Evolutionary conservation across 2,329 filamentous ascomycete species (phyloP).

Genomic region (Penicillium sp.): DNA sequence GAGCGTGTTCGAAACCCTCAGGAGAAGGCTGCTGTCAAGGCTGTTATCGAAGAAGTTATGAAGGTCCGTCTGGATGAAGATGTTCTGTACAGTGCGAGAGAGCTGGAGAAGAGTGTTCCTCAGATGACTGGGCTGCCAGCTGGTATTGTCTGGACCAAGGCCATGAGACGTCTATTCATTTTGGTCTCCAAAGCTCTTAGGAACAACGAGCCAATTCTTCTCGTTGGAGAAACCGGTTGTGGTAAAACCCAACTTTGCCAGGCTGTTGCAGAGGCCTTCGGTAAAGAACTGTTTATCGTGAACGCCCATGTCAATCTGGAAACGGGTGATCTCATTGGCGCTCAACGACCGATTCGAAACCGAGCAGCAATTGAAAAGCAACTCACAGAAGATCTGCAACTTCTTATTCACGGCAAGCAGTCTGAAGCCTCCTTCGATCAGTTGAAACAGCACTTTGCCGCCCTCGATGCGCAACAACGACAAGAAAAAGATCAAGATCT

Average conservation of each 20-base stretch:
- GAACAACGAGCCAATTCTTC: slow-evolving; percentile 87
- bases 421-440: slow-evolving; percentile 47
- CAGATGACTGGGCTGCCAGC: slow-evolving; percentile 34
- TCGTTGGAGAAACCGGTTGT: slow-evolving; percentile 95
- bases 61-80: slow-evolving; percentile 74
- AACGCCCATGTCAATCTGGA: slow-evolving; percentile 99
- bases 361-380: slow-evolving; percentile 65
- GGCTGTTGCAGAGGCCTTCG: slow-evolving; percentile 74
- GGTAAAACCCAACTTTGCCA: slow-evolving; percentile 98
- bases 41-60: slow-evolving; percentile 84
- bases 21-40: slow-evolving; percentile 78
- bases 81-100: slow-evolving; percentile 63
- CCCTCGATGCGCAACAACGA: slow-evolving; percentile 45
- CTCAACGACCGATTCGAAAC: slow-evolving; percentile 86
- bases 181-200: slow-evolving; percentile 80
- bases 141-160: slow-evolving; percentile 82
- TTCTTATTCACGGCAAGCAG: slow-evolving; percentile 38
- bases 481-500: slow-evolving; percentile 49
- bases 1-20: slow-evolving; percentile 90
- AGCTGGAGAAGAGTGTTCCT: slow-evolving; percentile 54
- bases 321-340: slow-evolving; percentile 93
- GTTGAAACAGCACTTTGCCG: slow-evolving; percentile 57
- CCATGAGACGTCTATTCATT: slow-evolving; percentile 87
- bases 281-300: slow-evolving; percentile 75
- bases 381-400: slow-evolving; percentile 58